Conservation (phyloP, 306 rosid genomes). For the Pterocarpus santalinus region DNA sequence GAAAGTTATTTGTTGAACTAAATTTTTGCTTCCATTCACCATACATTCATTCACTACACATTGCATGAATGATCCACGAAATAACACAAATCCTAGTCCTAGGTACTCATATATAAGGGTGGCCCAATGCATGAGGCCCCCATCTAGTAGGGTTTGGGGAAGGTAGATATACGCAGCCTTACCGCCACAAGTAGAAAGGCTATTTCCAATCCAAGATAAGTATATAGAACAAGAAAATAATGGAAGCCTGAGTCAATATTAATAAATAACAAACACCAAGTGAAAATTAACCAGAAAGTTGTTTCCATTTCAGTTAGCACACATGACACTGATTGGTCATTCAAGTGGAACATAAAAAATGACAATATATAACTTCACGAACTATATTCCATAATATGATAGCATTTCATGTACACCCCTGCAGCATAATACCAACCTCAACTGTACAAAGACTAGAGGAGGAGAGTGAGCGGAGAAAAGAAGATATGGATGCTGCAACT, state of each 20-base stretch:
- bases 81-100: constrained; percentile 33
- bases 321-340: constrained; percentile 29
- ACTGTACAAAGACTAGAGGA: constrained; percentile 70
- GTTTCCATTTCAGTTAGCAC: constrained; percentile 39
- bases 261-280: constrained; percentile 23
- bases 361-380: constrained; percentile 54
- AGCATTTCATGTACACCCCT: constrained; percentile 68
- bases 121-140: no score
- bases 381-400: constrained; percentile 65
- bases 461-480: constrained; percentile 39
- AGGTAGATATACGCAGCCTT: background rate
- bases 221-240: constrained; percentile 7
- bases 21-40: constrained; percentile 22
- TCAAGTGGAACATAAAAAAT: constrained; percentile 35
- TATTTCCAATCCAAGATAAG: constrained; percentile 6
- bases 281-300: constrained; percentile 21
- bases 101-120: background rate
- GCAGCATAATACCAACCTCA: constrained; percentile 54
- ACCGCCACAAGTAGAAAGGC: background rate
- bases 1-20: constrained; percentile 11
- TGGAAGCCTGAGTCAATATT: background rate
- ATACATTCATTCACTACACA: constrained; percentile 8
- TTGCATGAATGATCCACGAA: constrained; percentile 11
- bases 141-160: no score
- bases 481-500: constrained; percentile 64